These are phyloP conservation scores for Podospora sp. DNA, from an alignment of 495 filamentous ascomycete species.

Conservation along the genomic window DNA sequence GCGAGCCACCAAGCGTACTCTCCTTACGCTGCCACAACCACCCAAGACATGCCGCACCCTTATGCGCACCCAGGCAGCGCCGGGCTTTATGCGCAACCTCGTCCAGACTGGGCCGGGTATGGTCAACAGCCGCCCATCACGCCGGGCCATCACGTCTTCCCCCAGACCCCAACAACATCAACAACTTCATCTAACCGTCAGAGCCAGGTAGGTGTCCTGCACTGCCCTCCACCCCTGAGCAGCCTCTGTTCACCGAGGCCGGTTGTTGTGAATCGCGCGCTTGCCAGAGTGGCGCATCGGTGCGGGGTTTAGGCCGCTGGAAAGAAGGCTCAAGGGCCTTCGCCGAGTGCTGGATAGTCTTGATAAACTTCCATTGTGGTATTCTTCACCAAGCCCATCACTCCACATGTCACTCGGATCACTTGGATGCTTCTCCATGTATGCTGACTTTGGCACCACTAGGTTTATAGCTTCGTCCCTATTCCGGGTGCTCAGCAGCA, in stretches of 20 bases:
- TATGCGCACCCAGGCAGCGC: slow-evolving; percentile 57
- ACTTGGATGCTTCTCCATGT: background rate
- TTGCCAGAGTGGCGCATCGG: background rate
- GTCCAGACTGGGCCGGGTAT: slow-evolving; percentile 83
- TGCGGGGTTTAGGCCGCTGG: too few relatives aligned
- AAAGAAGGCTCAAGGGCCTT: too few relatives aligned
- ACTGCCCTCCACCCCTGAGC: background rate
- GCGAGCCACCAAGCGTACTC: slow-evolving; percentile 74
- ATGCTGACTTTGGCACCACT: slow-evolving; percentile 19
- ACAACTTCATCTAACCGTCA: slow-evolving; percentile 59
- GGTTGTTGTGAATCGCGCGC: slow-evolving; percentile 21
- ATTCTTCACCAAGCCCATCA: background rate
- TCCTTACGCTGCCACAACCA: slow-evolving; percentile 71
- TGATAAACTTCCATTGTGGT: too few relatives aligned
- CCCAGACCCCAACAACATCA: slow-evolving; percentile 60
- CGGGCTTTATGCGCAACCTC: slow-evolving; percentile 66
- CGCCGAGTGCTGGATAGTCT: too few relatives aligned
- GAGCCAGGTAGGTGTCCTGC: slow-evolving; percentile 69
- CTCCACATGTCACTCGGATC: background rate
- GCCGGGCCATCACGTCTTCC: slow-evolving; percentile 50
- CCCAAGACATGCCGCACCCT: slow-evolving; percentile 79
- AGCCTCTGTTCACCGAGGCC: background rate
- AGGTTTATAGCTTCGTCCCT: slow-evolving; percentile 98
- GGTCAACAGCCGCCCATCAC: slow-evolving; percentile 61
- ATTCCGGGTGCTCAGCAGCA: slow-evolving; percentile 97